phyloP scores from a whole-genome alignment of 805 yeast genomes.

The Yarrowia phangngaensis region DNA sequence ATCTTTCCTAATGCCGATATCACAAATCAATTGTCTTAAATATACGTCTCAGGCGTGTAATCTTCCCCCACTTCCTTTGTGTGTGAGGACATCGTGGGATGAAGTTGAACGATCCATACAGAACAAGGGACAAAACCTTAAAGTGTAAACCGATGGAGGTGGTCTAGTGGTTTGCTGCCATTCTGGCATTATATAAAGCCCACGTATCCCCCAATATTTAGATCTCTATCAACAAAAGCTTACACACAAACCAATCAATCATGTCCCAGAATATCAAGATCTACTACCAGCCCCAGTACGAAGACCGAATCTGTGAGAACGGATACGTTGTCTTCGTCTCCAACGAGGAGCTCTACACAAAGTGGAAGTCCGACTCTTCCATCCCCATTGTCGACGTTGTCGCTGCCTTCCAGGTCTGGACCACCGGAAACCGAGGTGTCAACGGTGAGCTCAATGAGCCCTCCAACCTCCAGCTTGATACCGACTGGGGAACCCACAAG shows the following conservation, averaged over 20 bases:
- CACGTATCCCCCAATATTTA: not conserved
- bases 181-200: constrained; percentile 10
- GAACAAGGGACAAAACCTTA: too few relatives aligned
- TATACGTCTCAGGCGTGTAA: too few relatives aligned
- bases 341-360: constrained; percentile 10
- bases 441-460: constrained; percentile 24
- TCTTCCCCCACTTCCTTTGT: too few relatives aligned
- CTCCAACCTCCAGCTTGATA: constrained; percentile 26
- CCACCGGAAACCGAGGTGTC: constrained; percentile 26
- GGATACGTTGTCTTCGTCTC: constrained; percentile 25
- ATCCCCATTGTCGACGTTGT: constrained; percentile 19
- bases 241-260: not conserved
- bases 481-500: constrained; percentile 27
- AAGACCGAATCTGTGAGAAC: constrained; percentile 27
- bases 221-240: not conserved
- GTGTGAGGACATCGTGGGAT: too few relatives aligned
- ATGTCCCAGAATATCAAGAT: constrained; percentile 25
- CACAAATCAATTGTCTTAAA: too few relatives aligned
- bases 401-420: constrained; percentile 23
- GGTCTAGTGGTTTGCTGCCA: too few relatives aligned
- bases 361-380: constrained; percentile 19
- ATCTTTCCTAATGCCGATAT: too few relatives aligned
- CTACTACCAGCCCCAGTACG: constrained; percentile 27
- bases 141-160: too few relatives aligned
- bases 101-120: too few relatives aligned